A percentile compares a stretch with the other conserved stretches of the same genome.
Evolutionary conservation across 352 stramenopile genomes (phyloP).

Genomic region (Globisporangium splendens): DNA sequence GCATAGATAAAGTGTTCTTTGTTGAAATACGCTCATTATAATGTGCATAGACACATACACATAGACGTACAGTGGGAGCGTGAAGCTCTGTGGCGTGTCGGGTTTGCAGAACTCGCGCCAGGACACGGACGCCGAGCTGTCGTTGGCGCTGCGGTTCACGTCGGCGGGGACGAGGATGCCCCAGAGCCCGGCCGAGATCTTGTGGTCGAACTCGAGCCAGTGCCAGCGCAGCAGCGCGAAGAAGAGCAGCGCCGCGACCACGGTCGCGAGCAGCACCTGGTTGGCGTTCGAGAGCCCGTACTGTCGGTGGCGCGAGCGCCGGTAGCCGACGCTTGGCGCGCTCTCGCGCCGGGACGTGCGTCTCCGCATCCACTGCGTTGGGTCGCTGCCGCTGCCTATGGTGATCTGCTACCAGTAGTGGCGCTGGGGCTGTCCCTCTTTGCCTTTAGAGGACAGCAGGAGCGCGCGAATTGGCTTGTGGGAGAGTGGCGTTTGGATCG

Average conservation of each 20-base stretch:
- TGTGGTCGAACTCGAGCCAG: conserved; percentile 51
- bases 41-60: too few relatives aligned
- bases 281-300: conserved; percentile 84
- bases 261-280: conserved; percentile 70
- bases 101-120: conserved; percentile 56
- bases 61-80: conserved; percentile 20
- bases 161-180: conserved; percentile 31
- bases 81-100: conserved; percentile 15
- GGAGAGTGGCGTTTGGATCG: too few relatives aligned
- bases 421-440: too few relatives aligned
- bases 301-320: conserved; percentile 50
- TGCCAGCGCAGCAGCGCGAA: conserved; percentile 54
- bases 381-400: too few relatives aligned
- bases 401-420: too few relatives aligned
- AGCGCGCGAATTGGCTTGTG: too few relatives aligned
- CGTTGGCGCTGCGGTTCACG: conserved; percentile 17
- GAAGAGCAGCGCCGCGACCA: conserved; percentile 51
- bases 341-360: background rate
- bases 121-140: conserved; percentile 33
- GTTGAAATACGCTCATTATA: background rate
- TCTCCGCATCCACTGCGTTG: background rate
- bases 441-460: too few relatives aligned
- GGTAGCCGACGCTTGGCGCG: conserved; percentile 3
- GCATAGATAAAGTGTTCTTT: background rate
- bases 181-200: conserved; percentile 53